Base-by-base conservation (phyloP, 164 flowering plant species). In the Vitis amurensis region DNA sequence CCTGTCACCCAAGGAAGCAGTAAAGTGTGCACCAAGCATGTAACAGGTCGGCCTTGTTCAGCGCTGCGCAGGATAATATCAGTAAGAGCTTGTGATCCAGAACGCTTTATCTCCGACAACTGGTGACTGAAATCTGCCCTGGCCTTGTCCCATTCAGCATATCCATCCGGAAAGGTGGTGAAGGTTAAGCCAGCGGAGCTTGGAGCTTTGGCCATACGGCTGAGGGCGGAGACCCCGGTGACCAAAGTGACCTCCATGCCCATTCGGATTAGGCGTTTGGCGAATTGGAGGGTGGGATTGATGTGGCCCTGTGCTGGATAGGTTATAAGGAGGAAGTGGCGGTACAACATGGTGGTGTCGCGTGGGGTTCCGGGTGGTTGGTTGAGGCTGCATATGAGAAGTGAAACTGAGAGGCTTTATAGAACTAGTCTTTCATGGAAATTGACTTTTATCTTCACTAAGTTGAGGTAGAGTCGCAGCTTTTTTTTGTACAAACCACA, bases 251-350 rank as follows among this genome's bases (percentile, higher is more conserved):
- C 89, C 0, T 58, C 58, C 1, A 73, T 71, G 58, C 89, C 87
- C 23, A 63, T 12, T 51, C 62, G 57, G 23, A 70, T 14, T 27
- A 89, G 85, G 10, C 75, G 79, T 58, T 74, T 75, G 69, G 89
- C 84, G 66, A 88, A 68, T 17, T 80, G 87, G 48, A 89, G 88
- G 49, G 73, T 3, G 0, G 91, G 91, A 69, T 87, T 89, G 51
- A 85, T 68, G 70, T 80, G 84, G 70, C 89, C 86, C 59, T 83
- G 89, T 0, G 79, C 76, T 0, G 87, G 81, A 16, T 62, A 86
- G 15, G 87, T 64, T 1, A 84, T 68, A 2, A 87, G 16, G 5
- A 87, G 74, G 68, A 85, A 57, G 68, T 78, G 88, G 10, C 52
- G 78, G 11, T 15, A 11, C 13, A 27, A 16, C 72, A 64, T 74